Percentiles rank a stretch among this genome's conserved stretches.
Conservation (phyloP, 257 asterid species). For the Gardenia jasminoides region DNA sequence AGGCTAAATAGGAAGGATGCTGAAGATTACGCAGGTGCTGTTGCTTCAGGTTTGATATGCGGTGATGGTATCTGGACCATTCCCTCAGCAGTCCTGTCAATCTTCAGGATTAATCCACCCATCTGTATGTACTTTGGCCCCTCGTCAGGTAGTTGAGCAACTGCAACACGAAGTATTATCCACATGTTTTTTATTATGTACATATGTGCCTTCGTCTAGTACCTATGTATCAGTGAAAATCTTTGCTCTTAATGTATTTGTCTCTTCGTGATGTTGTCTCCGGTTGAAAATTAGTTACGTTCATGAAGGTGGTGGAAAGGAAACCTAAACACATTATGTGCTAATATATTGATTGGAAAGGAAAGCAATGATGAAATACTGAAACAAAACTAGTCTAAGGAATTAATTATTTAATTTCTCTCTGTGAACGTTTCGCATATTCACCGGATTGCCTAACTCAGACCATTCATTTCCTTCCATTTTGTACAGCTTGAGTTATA, state of each 20-base stretch:
- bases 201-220: background rate
- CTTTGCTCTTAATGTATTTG: background rate
- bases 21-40: slow-evolving; percentile 83
- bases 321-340: too few relatives aligned
- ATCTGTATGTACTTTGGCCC: slow-evolving; percentile 93
- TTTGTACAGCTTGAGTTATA: too few relatives aligned
- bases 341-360: too few relatives aligned
- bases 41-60: slow-evolving; percentile 91
- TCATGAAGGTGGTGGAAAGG: too few relatives aligned
- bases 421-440: background rate
- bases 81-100: slow-evolving; percentile 90
- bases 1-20: slow-evolving; percentile 61
- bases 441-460: too few relatives aligned
- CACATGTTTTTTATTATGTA: background rate
- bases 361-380: too few relatives aligned
- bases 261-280: too few relatives aligned
- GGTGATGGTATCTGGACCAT: slow-evolving; percentile 97
- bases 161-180: background rate
- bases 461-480: too few relatives aligned
- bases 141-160: slow-evolving; percentile 48
- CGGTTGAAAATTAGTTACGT: too few relatives aligned
- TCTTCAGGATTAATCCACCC: slow-evolving; percentile 86
- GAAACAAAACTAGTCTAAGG: too few relatives aligned
- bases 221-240: background rate
- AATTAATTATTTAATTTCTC: background rate